phyloP scores from a whole-genome alignment of 306 rosid species.

The Gastrolobium villosum region DNA sequence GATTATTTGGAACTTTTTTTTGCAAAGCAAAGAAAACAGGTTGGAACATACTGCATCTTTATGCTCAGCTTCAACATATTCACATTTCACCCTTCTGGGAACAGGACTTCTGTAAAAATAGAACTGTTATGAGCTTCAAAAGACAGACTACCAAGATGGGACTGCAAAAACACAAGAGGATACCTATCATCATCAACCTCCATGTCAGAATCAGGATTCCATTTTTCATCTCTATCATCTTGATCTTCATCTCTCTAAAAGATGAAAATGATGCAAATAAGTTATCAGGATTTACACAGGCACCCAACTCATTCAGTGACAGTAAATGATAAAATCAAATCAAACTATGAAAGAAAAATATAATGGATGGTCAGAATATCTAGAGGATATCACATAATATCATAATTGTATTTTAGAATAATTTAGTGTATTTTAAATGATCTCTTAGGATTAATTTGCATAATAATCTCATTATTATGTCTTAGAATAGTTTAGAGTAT shows the following conservation, averaged over 20 bases:
- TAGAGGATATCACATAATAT: too few species aligned
- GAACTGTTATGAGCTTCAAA: conserved; percentile 39
- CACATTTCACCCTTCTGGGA: conserved; percentile 54
- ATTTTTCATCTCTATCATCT: conserved; percentile 51
- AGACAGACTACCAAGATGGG: conserved; percentile 25
- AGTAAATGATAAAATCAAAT: conserved; percentile 17
- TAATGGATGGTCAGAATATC: conserved; percentile 5
- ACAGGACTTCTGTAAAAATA: conserved; percentile 49
- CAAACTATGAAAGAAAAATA: conserved; percentile 1
- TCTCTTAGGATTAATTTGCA: too few species aligned
- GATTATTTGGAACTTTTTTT: conserved; percentile 9
- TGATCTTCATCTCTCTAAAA: conserved; percentile 57
- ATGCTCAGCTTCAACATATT: conserved; percentile 48
- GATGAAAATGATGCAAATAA: conserved; percentile 27
- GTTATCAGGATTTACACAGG: conserved; percentile 21
- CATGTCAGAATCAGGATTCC: conserved; percentile 59
- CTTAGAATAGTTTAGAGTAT: too few species aligned
- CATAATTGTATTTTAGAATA: too few species aligned
- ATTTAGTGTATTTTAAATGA: too few species aligned
- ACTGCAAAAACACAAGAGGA: conserved; percentile 25
- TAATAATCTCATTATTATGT: too few species aligned
- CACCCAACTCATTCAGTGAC: conserved; percentile 9
- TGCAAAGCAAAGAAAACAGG: conserved; percentile 39
- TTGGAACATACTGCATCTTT: conserved; percentile 52
- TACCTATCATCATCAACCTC: conserved; percentile 56